A percentile compares a stretch with the other conserved stretches of the same genome.
phyloP scores from a whole-genome alignment of 2,329 filamentous ascomycete genomes.

The Arachnopeziza araneosa region DNA sequence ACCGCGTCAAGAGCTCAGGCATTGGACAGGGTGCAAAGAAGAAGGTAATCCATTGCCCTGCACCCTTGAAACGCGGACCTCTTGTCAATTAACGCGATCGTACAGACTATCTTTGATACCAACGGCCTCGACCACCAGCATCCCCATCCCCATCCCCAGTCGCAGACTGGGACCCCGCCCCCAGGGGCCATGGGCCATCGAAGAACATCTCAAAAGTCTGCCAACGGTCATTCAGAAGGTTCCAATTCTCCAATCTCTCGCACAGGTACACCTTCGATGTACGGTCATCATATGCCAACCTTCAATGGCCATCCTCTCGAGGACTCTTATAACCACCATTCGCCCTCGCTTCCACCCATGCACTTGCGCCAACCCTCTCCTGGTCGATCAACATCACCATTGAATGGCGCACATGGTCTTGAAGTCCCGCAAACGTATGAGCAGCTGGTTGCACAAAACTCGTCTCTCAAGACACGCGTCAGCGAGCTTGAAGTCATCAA shows the following conservation, averaged over 20 bases:
- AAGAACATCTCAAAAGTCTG: conserved; percentile 64
- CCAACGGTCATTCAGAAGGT: conserved; percentile 67
- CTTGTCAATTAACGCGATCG: conserved; percentile 22
- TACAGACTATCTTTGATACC: conserved; percentile 36
- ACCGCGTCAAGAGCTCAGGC: conserved; percentile 84
- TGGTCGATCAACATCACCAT: conserved; percentile 43
- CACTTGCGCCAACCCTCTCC: conserved; percentile 54
- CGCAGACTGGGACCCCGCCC: conserved; percentile 47
- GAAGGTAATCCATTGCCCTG: conserved; percentile 56
- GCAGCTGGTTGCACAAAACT: conserved; percentile 72
- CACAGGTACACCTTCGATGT: conserved; percentile 71
- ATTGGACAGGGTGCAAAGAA: conserved; percentile 72
- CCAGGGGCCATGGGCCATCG: conserved; percentile 50
- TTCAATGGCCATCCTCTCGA: conserved; percentile 69
- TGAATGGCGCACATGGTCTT: conserved; percentile 54
- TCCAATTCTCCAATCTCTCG: conserved; percentile 75
- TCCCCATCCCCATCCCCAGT: conserved; percentile 46
- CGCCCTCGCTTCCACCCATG: conserved; percentile 43
- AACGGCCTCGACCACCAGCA: conserved; percentile 55
- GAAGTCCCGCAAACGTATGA: conserved; percentile 75
- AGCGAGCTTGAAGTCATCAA: conserved; percentile 95
- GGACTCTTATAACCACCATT: conserved; percentile 58
- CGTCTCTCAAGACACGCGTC: conserved; percentile 87
- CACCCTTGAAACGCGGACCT: neutral
- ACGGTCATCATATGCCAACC: conserved; percentile 68